Percentiles rank a stretch among this genome's conserved stretches.
Conservation (phyloP, 345 rosid species). For the Acer campestre region DNA sequence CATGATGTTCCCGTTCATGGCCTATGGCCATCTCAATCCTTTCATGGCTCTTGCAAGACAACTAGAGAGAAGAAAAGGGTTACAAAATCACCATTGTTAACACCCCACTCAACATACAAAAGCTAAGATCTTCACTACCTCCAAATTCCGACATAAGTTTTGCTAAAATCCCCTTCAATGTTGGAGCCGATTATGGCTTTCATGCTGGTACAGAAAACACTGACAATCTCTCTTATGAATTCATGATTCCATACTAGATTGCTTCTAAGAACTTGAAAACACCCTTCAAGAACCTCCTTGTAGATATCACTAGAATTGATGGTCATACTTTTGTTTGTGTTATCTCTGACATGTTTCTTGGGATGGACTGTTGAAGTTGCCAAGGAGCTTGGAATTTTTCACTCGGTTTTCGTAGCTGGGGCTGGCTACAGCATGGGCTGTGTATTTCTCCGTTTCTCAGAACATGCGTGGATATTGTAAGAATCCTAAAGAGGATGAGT, state of each 20-base stretch:
- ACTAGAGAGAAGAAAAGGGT: slow-evolving; percentile 1
- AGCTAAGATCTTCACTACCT: slow-evolving; percentile 23
- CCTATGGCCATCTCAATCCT: slow-evolving; percentile 27
- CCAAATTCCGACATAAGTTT: slow-evolving; percentile 11
- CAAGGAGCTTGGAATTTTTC: slow-evolving; percentile 19
- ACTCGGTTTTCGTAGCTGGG: slow-evolving; percentile 13
- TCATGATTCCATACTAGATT: not conserved
- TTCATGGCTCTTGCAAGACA: slow-evolving; percentile 23
- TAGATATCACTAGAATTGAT: not conserved
- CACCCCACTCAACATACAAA: slow-evolving; percentile 22
- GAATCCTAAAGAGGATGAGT: slow-evolving; percentile 6
- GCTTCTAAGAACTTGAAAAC: slow-evolving; percentile 20
- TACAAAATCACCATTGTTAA: slow-evolving; percentile 22
- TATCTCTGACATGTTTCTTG: slow-evolving; percentile 19
- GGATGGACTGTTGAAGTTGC: slow-evolving; percentile 29
- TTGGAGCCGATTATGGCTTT: slow-evolving; percentile 10
- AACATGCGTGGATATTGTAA: not conserved
- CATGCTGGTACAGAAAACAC: slow-evolving; percentile 20
- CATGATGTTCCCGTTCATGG: slow-evolving; percentile 28
- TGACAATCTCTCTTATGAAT: not conserved
- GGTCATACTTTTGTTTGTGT: slow-evolving; percentile 6
- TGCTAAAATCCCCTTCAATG: slow-evolving; percentile 19
- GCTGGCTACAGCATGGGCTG: slow-evolving; percentile 9
- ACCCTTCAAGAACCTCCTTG: slow-evolving; percentile 11
- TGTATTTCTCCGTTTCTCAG: slow-evolving; percentile 19